These are phyloP conservation scores for Termitomyces sp. DNA, from an alignment of 768 basidiomycete species.

Conservation along the genomic window DNA sequence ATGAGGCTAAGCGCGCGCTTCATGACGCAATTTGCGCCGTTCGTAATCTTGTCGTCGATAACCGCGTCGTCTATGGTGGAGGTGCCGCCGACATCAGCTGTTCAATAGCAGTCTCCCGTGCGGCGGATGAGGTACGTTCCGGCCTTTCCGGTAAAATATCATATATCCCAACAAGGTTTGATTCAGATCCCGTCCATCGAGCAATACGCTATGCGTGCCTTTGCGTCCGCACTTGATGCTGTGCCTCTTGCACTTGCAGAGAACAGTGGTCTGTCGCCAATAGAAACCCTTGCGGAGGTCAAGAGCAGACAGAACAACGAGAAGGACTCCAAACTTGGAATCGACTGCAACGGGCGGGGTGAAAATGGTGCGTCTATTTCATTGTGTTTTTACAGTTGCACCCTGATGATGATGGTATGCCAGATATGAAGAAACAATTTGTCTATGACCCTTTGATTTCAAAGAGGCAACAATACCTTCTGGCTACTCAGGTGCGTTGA, in stretches of 20 bases:
- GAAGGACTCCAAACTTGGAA: constrained; percentile 79
- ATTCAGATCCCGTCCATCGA: constrained; percentile 89
- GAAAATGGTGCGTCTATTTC: constrained; percentile 63
- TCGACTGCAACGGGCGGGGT: constrained; percentile 84
- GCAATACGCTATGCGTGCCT: constrained; percentile 99
- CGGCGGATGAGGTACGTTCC: constrained; percentile 78
- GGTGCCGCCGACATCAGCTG: constrained; percentile 98
- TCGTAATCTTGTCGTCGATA: constrained; percentile 90
- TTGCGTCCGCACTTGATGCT: constrained; percentile 91
- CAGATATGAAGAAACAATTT: constrained; percentile 97
- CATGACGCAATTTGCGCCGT: constrained; percentile 98
- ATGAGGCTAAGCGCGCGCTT: constrained; percentile 95
- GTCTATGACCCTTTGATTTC: constrained; percentile 97
- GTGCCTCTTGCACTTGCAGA: constrained; percentile 95
- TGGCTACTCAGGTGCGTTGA: constrained; percentile 83
- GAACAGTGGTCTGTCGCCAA: constrained; percentile 94
- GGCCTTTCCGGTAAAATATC: not conserved
- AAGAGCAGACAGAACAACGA: constrained; percentile 91
- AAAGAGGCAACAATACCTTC: constrained; percentile 92
- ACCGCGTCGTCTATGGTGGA: constrained; percentile 96
- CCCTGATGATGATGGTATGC: not conserved
- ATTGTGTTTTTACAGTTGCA: not conserved
- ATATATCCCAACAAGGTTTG: not conserved
- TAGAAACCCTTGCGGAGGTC: constrained; percentile 94
- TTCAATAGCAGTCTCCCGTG: constrained; percentile 87